Conservation (phyloP, 108 stramenopile species). For the Skeletonema marinoi region DNA sequence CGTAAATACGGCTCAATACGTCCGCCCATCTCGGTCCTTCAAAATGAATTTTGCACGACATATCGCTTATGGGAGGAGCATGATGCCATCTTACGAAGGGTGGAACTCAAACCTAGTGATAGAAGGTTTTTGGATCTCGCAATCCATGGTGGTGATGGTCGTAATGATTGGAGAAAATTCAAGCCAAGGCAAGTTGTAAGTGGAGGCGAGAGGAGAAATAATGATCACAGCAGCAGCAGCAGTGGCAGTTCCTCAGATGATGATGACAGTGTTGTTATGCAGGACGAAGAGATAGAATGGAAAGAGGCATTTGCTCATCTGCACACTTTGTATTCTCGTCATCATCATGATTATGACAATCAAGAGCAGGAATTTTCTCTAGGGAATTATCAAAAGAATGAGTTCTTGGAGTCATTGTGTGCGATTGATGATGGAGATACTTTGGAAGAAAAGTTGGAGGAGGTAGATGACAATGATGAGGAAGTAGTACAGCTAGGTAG, state of each 20-base stretch:
- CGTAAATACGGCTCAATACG: slow-evolving; percentile 37
- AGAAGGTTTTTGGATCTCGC: neutral
- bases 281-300: neutral
- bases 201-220: neutral
- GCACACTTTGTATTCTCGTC: neutral
- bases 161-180: neutral
- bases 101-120: slow-evolving; percentile 5
- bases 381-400: neutral
- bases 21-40: slow-evolving; percentile 30
- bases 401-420: neutral
- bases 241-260: neutral
- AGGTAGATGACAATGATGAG: neutral
- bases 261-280: neutral
- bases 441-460: neutral
- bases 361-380: neutral
- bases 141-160: no score
- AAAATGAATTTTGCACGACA: slow-evolving; percentile 38
- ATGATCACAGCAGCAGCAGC: neutral
- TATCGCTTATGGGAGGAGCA: slow-evolving; percentile 45
- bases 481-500: neutral
- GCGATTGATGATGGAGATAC: neutral
- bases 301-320: neutral
- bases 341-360: neutral
- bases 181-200: neutral
- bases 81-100: slow-evolving; percentile 13